Conservation (phyloP, 768 basidiomycete genomes). For the Hypholoma fasciculare region DNA sequence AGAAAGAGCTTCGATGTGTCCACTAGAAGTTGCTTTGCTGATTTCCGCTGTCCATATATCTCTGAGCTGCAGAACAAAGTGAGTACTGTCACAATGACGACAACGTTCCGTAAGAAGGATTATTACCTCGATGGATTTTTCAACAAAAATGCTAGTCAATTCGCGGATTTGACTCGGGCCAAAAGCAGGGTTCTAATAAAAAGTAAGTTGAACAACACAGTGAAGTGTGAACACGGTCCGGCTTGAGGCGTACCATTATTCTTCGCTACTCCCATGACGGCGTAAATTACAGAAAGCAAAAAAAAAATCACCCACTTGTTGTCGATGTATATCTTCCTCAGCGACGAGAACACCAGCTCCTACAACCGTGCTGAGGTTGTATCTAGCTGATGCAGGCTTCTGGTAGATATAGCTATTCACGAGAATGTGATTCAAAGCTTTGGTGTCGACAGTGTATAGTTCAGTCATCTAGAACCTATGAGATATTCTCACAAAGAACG, state of each 20-base stretch:
- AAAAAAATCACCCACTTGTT: slow-evolving; percentile 33
- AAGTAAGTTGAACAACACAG: not conserved
- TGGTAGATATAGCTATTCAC: slow-evolving; percentile 54
- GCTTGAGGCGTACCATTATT: slow-evolving; percentile 35
- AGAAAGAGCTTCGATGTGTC: slow-evolving; percentile 54
- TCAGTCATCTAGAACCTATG: slow-evolving; percentile 19
- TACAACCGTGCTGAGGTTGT: slow-evolving; percentile 39
- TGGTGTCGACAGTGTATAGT: slow-evolving; percentile 59
- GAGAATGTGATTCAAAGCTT: slow-evolving; percentile 65
- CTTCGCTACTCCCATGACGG: slow-evolving; percentile 24
- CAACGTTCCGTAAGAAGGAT: not conserved
- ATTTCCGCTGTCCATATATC: slow-evolving; percentile 45
- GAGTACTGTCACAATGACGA: too few relatives aligned
- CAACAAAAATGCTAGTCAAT: slow-evolving; percentile 55
- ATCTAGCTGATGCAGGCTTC: slow-evolving; percentile 45
- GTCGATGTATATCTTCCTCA: slow-evolving; percentile 45
- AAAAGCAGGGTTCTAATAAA: slow-evolving; percentile 62
- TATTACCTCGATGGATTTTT: slow-evolving; percentile 50
- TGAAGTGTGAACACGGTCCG: too few relatives aligned
- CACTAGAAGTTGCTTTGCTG: slow-evolving; percentile 23
- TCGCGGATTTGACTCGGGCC: slow-evolving; percentile 58
- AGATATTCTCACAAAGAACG: slow-evolving; percentile 9
- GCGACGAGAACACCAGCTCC: slow-evolving; percentile 50
- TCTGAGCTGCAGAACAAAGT: slow-evolving; percentile 36
- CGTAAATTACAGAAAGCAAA: not conserved